Conservation (phyloP, 306 rosid genomes). For the Elaeagnus macrophylla region DNA sequence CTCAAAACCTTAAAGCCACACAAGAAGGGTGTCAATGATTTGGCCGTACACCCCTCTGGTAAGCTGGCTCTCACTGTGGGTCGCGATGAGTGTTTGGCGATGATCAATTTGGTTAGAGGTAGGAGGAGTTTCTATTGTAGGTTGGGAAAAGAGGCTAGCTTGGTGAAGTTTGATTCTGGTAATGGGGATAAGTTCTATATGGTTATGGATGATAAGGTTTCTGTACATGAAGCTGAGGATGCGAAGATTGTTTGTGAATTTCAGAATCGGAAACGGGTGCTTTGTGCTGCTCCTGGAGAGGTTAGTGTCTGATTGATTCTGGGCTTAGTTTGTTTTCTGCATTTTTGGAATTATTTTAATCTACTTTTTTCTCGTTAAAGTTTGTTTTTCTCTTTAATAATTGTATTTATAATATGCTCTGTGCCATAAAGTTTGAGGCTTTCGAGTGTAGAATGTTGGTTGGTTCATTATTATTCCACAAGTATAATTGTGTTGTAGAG, state of each 20-base stretch:
- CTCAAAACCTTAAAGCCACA: slow-evolving; percentile 56
- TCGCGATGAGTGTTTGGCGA: slow-evolving; percentile 59
- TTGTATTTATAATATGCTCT: too few species aligned
- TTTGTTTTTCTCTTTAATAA: too few species aligned
- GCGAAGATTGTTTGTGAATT: slow-evolving; percentile 57
- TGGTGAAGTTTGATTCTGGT: slow-evolving; percentile 38
- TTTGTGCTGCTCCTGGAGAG: slow-evolving; percentile 56
- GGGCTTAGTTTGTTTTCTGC: neutral
- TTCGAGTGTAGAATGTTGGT: too few species aligned
- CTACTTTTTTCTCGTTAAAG: neutral
- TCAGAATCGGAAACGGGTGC: slow-evolving; percentile 44
- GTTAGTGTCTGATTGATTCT: slow-evolving; percentile 18
- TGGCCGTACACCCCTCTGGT: slow-evolving; percentile 80
- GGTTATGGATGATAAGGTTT: slow-evolving; percentile 49
- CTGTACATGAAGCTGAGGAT: slow-evolving; percentile 77
- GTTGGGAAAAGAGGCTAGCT: slow-evolving; percentile 53
- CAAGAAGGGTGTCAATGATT: slow-evolving; percentile 53
- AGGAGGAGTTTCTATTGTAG: slow-evolving; percentile 66
- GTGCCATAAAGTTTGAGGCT: too few species aligned
- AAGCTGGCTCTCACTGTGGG: slow-evolving; percentile 70
- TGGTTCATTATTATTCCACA: too few species aligned
- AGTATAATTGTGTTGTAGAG: too few species aligned
- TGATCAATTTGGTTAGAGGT: slow-evolving; percentile 75
- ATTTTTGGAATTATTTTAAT: neutral
- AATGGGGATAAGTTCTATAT: slow-evolving; percentile 57